Evolutionary conservation across 192 early-diverging fungal species (phyloP), one percentile per base, ranked within the genome.

Genomic region (Backusella morwellensis): DNA sequence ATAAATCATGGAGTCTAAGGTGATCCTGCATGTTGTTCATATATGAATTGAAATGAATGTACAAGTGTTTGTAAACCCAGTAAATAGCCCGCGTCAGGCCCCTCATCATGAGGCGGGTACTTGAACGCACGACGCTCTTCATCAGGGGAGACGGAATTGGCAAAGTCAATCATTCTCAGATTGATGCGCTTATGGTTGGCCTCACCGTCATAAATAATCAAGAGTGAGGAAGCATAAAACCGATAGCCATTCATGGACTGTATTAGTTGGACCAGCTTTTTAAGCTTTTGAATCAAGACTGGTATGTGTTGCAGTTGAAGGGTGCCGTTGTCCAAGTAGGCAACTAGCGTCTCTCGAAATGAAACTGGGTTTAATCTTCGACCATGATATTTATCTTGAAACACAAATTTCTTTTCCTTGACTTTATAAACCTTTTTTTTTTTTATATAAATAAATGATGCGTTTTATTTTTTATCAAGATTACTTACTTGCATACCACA

Each of bases 331-430:
- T 97, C 93, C 23, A 99, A 82, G 68, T 94, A 99, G 52, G 92
- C 90, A 0, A 91, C 81, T 5, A 99, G 85, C 0, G 93, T 88
- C 35, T 91, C 86, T 72, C 90, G 90, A 52, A 99, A 95, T 14
- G 93, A 92, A 50, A 90, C 87, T 35, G 88, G 86, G 69, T 92
- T 92, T 67, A 99, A 87, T 26, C 90, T 90, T 6, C 98, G 88
- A 15, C 98, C 98, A 76, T 94, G 94, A 82, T 99, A 99, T 83
- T 99, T 99, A 87, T 97, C 94, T 77, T 96, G 90, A 80, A 95
- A 98, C 66, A 92, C 74, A 83, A 92, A 98, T 23, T 87, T 87
- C 29, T 91, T 78, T 2, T 88, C 92, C 21, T 88, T 87, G 11
- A 83, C 81, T 71, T 97, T 95, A 83, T 94, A 99, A 8, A 97